A percentile compares a stretch with the other conserved stretches of the same genome.
These are phyloP conservation scores for Eimeria falciformis DNA, from an alignment of 169 alveolate species.

Conservation along the genomic window DNA sequence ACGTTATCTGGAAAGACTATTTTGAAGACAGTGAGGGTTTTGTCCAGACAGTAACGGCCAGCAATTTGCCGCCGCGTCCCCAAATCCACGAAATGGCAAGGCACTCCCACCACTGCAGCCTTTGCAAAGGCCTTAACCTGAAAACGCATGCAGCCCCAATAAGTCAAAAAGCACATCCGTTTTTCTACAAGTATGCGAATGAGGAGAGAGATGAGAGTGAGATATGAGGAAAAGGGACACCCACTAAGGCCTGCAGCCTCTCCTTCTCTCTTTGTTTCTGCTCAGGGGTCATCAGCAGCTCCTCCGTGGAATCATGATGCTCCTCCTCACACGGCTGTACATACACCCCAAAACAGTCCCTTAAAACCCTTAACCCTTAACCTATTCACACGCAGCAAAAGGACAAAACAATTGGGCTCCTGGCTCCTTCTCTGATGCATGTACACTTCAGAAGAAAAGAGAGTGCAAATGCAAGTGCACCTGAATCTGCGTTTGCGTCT, in stretches of 20 bases:
- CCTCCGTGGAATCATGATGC: slow-evolving; percentile 12
- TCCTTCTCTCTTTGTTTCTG: slow-evolving; percentile 70
- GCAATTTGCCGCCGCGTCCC: slow-evolving; percentile 35
- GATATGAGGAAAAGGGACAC: neutral
- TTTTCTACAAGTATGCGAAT: neutral
- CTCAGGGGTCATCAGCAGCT: slow-evolving; percentile 52
- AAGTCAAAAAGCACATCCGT: neutral
- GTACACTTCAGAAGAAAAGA: too few relatives aligned
- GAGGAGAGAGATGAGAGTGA: neutral
- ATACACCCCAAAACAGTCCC: neutral
- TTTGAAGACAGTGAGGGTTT: slow-evolving; percentile 19
- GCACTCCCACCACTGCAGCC: slow-evolving; percentile 65
- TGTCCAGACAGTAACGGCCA: slow-evolving; percentile 36
- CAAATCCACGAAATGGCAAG: slow-evolving; percentile 64
- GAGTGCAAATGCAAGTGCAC: neutral
- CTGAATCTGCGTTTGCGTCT: slow-evolving; percentile 36
- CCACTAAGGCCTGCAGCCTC: slow-evolving; percentile 65
- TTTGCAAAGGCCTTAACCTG: slow-evolving; percentile 71
- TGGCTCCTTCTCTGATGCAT: too few relatives aligned
- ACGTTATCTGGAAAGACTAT: slow-evolving; percentile 33
- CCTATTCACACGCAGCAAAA: too few relatives aligned
- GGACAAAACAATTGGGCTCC: too few relatives aligned
- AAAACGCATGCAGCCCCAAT: neutral
- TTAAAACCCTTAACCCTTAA: slow-evolving; percentile 1
- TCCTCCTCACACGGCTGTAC: slow-evolving; percentile 14